A percentile compares a stretch with the other conserved stretches of the same genome.
phyloP scores from a whole-genome alignment of 176 grass and related monocot genomes.

The Oryza meyeriana region DNA sequence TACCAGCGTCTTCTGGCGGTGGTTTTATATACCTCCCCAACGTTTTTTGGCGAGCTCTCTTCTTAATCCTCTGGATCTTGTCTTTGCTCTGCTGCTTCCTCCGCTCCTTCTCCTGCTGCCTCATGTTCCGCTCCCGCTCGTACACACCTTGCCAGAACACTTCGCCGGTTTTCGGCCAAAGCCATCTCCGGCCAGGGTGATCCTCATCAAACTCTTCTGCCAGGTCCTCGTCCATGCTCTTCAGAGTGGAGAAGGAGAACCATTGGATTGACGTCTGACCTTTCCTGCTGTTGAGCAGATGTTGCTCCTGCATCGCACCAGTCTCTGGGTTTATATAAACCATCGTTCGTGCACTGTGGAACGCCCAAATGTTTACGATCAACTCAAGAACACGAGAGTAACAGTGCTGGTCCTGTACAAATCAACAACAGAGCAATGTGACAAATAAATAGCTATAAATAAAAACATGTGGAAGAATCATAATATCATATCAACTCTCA shows the following conservation, averaged over 20 bases:
- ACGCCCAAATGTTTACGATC: constrained; percentile 93
- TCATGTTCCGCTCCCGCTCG: constrained; percentile 78
- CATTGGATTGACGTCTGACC: constrained; percentile 73
- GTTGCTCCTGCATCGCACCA: constrained; percentile 88
- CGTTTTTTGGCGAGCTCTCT: constrained; percentile 75
- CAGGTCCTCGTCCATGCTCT: constrained; percentile 93
- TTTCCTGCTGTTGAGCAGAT: constrained; percentile 53
- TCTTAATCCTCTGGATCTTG: constrained; percentile 90
- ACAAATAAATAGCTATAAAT: background rate
- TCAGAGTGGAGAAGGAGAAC: constrained; percentile 74
- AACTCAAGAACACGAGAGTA: constrained; percentile 83
- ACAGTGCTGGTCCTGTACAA: constrained; percentile 78
- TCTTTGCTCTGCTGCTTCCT: constrained; percentile 77
- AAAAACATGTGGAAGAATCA: constrained; percentile 5
- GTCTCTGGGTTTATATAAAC: constrained; percentile 83
- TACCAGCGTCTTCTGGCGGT: constrained; percentile 46
- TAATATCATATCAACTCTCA: background rate
- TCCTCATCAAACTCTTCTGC: constrained; percentile 86
- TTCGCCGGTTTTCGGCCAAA: constrained; percentile 90
- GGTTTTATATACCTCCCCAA: constrained; percentile 92
- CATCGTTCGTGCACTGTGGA: constrained; percentile 80
- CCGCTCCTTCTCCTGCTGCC: constrained; percentile 81
- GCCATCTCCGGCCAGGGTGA: constrained; percentile 51
- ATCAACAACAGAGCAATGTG: constrained; percentile 24
- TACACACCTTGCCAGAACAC: constrained; percentile 91